phyloP scores from a whole-genome alignment of 179 eudicot genomes.

The Drosera spatulata region DNA sequence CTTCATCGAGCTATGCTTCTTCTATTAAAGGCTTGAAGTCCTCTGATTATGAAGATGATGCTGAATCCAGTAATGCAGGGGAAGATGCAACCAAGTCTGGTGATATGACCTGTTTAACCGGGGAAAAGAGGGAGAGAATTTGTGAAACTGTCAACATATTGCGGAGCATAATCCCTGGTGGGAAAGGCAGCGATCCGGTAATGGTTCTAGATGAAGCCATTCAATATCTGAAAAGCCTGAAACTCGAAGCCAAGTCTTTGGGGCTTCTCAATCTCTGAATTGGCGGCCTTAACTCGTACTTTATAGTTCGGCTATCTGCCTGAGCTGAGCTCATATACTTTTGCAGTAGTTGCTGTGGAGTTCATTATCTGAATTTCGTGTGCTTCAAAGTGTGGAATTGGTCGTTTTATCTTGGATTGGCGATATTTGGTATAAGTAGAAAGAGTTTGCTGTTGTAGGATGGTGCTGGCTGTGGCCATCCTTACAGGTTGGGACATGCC shows the following conservation, averaged over 20 bases:
- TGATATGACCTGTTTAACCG: conserved; percentile 10
- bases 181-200: conserved; percentile 43
- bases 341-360: too few species aligned
- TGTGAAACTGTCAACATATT: conserved; percentile 51
- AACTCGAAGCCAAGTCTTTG: conserved; percentile 41
- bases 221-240: conserved; percentile 47
- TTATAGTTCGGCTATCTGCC: too few species aligned
- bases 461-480: too few species aligned
- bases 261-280: conserved; percentile 30
- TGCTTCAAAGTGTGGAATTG: too few species aligned
- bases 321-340: too few species aligned
- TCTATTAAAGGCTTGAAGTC: conserved; percentile 15
- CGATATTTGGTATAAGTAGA: too few species aligned
- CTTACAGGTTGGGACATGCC: too few species aligned
- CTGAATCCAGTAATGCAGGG: conserved; percentile 56
- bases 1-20: conserved; percentile 21
- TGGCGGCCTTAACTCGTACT: not conserved
- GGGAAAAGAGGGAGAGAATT: conserved; percentile 47
- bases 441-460: too few species aligned
- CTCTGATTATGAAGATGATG: conserved; percentile 44
- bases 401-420: too few species aligned
- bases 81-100: conserved; percentile 8
- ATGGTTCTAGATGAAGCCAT: conserved; percentile 82
- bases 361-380: too few species aligned
- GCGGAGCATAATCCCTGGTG: conserved; percentile 56